Percentiles rank a stretch among this genome's conserved stretches.
These are phyloP conservation scores for Cyclostephanos tholiformis DNA, from an alignment of 108 stramenopile genomes.

Conservation along the genomic window DNA sequence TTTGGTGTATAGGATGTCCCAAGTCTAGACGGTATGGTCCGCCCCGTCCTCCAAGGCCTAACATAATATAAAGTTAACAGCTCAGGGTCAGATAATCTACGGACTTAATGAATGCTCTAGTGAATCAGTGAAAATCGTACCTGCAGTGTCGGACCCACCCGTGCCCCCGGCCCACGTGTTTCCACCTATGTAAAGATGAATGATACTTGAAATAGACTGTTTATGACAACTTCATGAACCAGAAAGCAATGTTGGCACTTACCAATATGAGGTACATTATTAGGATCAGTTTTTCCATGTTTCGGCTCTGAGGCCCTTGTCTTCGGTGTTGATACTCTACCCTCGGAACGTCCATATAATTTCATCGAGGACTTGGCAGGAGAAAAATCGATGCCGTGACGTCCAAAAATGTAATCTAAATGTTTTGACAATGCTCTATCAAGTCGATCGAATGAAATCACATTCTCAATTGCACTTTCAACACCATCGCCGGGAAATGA, in stretches of 20 bases:
- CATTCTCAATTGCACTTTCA: constrained; percentile 70
- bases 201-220: background rate
- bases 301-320: constrained; percentile 55
- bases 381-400: constrained; percentile 52
- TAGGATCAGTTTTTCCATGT: constrained; percentile 69
- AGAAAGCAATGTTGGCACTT: background rate
- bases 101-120: background rate
- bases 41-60: constrained; percentile 86
- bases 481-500: constrained; percentile 76
- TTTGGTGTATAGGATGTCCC: constrained; percentile 87
- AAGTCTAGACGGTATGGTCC: constrained; percentile 90
- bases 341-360: constrained; percentile 7
- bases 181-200: constrained; percentile 55
- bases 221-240: background rate
- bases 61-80: background rate
- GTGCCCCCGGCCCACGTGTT: constrained; percentile 91
- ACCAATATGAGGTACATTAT: constrained; percentile 71
- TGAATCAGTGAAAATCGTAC: background rate
- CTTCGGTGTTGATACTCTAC: constrained; percentile 45
- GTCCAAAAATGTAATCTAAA: constrained; percentile 53
- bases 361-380: background rate
- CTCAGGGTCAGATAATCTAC: background rate
- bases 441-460: constrained; percentile 82
- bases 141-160: constrained; percentile 92
- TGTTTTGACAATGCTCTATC: constrained; percentile 48